These are phyloP conservation scores for Termitomyces eurrhizus DNA, from an alignment of 768 basidiomycete genomes.

Conservation along the genomic window DNA sequence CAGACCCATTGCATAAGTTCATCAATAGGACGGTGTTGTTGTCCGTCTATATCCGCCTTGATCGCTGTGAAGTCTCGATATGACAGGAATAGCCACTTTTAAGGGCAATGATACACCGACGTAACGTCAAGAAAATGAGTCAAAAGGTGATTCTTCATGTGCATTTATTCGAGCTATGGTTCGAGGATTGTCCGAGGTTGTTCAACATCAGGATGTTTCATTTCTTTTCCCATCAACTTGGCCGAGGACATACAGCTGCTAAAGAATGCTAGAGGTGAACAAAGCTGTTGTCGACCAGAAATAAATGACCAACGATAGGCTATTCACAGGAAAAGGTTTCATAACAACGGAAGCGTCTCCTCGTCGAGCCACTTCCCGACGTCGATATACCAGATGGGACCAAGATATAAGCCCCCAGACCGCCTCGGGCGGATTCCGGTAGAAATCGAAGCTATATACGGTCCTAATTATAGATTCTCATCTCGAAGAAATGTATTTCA, in stretches of 20 bases:
- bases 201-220: constrained; percentile 2
- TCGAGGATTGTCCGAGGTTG: constrained; percentile 7
- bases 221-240: constrained; percentile 6
- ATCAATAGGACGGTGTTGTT: neutral
- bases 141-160: constrained; percentile 3
- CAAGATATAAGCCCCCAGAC: constrained; percentile 6
- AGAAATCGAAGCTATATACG: constrained; percentile 9
- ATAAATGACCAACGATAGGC: constrained; percentile 7
- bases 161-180: constrained; percentile 7
- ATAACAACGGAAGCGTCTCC: constrained; percentile 10
- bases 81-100: constrained; percentile 6
- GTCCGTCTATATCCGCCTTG: neutral
- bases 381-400: constrained; percentile 4
- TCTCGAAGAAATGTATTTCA: constrained; percentile 1
- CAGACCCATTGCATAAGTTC: constrained; percentile 11
- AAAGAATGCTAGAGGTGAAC: constrained; percentile 5
- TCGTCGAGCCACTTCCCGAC: constrained; percentile 13
- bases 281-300: constrained; percentile 8
- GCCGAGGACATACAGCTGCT: constrained; percentile 3
- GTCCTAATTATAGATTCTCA: constrained; percentile 7
- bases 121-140: neutral
- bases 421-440: constrained; percentile 3
- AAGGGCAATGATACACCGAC: constrained; percentile 11
- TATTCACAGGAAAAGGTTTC: constrained; percentile 11
- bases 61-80: constrained; percentile 1